A percentile compares a stretch with the other conserved stretches of the same genome.
Evolutionary conservation across 2,329 filamentous ascomycete genomes (phyloP).

Genomic region (Aspergillus transmontanensis): DNA sequence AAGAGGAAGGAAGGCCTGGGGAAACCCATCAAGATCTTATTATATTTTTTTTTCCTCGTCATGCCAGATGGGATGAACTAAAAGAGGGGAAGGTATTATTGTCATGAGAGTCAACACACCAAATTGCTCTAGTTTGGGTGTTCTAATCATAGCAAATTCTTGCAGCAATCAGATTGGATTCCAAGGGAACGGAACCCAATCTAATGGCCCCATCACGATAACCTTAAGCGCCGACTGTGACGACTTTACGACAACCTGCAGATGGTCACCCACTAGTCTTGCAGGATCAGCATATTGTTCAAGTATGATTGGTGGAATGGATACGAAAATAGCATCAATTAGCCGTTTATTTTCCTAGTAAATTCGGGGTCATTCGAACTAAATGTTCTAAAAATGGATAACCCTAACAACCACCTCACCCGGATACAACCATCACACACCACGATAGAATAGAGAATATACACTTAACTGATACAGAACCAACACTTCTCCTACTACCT

Average conservation of each 20-base stretch:
- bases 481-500: neutral
- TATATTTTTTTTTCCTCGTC: neutral
- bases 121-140: conserved; percentile 1
- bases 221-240: conserved; percentile 19
- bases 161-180: neutral
- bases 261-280: neutral
- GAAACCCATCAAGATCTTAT: neutral
- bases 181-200: conserved; percentile 19
- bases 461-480: neutral
- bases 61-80: neutral
- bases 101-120: neutral
- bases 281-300: neutral
- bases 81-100: conserved; percentile 14
- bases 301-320: neutral
- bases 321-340: conserved; percentile 10
- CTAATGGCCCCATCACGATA: conserved; percentile 8
- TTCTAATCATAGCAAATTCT: conserved; percentile 22
- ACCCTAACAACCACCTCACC: neutral
- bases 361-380: neutral
- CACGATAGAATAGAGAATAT: too few relatives aligned
- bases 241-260: neutral
- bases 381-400: neutral
- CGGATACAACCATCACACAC: neutral
- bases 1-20: neutral
- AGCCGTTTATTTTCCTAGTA: neutral